phyloP scores from a whole-genome alignment of 441 rosid genomes.

The Corymbia citriodora region DNA sequence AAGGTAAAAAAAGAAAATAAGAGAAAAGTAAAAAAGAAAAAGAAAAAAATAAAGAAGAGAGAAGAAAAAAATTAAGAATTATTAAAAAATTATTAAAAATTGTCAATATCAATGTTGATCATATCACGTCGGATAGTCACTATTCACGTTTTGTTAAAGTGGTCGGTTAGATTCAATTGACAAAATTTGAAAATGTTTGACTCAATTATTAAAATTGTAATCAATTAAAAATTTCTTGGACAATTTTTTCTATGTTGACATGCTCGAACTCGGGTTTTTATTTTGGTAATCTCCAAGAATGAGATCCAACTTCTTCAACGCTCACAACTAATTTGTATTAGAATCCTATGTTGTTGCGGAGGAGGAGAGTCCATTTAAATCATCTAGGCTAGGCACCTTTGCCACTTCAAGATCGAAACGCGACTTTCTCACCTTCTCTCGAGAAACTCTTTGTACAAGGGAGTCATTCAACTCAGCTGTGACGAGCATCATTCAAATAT shows the following conservation, averaged over 20 bases:
- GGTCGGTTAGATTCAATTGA: too few species aligned
- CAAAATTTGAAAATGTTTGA: too few species aligned
- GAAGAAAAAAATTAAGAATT: too few species aligned
- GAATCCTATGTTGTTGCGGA: accelerated
- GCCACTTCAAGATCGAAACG: neutral
- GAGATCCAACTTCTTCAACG: neutral
- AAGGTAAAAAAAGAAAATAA: too few species aligned
- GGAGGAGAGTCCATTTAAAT: neutral
- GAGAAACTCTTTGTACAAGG: neutral
- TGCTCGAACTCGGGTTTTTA: neutral
- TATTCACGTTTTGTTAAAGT: too few species aligned
- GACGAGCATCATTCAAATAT: neutral
- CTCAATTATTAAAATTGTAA: too few species aligned
- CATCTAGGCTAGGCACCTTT: neutral
- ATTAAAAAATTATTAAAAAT: too few species aligned
- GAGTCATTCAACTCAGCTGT: neutral
- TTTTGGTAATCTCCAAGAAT: accelerated
- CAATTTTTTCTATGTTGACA: neutral
- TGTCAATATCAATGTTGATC: too few species aligned
- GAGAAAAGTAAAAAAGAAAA: too few species aligned
- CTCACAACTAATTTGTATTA: neutral
- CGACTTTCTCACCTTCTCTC: accelerated
- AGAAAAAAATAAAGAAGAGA: too few species aligned
- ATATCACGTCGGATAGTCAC: too few species aligned
- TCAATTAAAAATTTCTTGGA: too few species aligned